Evolutionary conservation across 2,329 filamentous ascomycete species (phyloP).

Genomic region (Trichoderma sp.): DNA sequence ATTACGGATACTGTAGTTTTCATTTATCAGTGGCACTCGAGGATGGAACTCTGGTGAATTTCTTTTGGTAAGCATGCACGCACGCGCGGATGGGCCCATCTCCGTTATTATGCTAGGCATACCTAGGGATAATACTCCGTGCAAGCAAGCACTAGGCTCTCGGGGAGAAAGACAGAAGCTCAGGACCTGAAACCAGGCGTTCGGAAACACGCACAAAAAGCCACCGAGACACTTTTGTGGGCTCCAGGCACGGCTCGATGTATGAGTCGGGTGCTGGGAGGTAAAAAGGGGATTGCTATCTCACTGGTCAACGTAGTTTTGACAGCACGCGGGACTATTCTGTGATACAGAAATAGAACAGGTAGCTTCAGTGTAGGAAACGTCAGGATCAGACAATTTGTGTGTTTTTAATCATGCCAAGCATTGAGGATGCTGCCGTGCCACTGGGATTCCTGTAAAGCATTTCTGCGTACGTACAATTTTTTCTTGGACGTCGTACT

Average conservation of each 20-base stretch:
- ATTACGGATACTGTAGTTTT: background rate
- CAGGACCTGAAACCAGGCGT: slow-evolving; percentile 7
- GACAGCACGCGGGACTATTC: background rate
- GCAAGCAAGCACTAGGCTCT: background rate
- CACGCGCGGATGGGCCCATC: background rate
- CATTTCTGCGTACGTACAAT: background rate
- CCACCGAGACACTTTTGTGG: slow-evolving; percentile 13
- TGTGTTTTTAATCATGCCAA: background rate
- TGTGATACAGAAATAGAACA: background rate
- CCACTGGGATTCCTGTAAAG: background rate
- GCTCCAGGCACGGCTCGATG: background rate
- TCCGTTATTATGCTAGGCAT: background rate
- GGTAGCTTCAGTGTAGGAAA: background rate
- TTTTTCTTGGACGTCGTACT: background rate
- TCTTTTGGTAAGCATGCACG: background rate
- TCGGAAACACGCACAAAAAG: background rate
- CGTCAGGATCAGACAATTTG: background rate
- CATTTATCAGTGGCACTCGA: background rate
- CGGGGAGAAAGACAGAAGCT: background rate
- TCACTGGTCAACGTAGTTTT: background rate
- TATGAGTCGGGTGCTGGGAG: background rate
- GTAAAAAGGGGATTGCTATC: background rate
- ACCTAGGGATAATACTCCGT: slow-evolving; percentile 2
- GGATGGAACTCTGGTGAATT: background rate
- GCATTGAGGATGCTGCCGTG: background rate